Evolutionary conservation across 1,139 yeast genomes (phyloP).

Genomic region (Yamadazyma pseudoaaseri): DNA sequence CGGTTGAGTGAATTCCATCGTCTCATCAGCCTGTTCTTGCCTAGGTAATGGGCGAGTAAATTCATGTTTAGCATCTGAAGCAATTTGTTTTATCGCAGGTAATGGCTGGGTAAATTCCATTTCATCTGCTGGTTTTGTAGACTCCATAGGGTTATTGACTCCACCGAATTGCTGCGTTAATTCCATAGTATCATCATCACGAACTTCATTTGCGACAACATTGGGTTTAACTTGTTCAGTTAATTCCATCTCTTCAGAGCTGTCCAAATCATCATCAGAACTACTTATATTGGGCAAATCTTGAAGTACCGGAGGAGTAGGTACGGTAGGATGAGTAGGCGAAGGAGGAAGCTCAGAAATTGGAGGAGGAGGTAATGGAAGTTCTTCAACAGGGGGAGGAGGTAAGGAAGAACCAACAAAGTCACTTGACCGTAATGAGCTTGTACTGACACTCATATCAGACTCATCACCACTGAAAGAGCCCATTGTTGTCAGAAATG

Average conservation of each 20-base stretch:
- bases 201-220: neutral
- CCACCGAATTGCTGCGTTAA: constrained; percentile 9
- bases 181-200: constrained; percentile 11
- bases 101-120: constrained; percentile 13
- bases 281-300: neutral
- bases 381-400: neutral
- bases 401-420: neutral
- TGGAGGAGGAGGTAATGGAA: neutral
- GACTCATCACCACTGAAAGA: neutral
- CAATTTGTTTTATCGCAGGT: constrained; percentile 2
- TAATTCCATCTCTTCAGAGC: constrained; percentile 19
- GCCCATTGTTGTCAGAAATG: neutral
- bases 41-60: neutral
- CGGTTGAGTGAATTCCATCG: constrained; percentile 17
- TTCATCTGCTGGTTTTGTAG: constrained; percentile 8
- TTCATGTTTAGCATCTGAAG: neutral
- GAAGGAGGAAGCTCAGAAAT: neutral
- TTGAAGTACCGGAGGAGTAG: neutral
- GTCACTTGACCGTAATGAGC: neutral
- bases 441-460: neutral
- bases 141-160: neutral
- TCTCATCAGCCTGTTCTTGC: constrained; percentile 5
- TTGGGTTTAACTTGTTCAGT: constrained; percentile 15
- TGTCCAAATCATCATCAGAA: neutral
- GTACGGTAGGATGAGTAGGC: neutral